Evolutionary conservation across 2,329 filamentous ascomycete genomes (phyloP).

Genomic region (Fusarium fujikuroi): DNA sequence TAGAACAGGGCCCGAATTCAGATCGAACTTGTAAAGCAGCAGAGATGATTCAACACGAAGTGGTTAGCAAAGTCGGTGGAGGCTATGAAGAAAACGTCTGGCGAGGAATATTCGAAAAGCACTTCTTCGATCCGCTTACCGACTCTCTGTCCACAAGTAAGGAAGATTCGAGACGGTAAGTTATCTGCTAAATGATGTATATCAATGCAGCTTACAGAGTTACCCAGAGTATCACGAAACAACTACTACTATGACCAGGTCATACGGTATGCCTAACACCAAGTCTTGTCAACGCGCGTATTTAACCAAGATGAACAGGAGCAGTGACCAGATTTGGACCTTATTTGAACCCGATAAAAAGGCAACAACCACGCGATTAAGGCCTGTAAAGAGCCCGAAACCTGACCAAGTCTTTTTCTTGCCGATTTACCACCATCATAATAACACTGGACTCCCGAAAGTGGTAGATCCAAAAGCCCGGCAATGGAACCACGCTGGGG

Average conservation of each 20-base stretch:
- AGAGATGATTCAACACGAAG: background rate
- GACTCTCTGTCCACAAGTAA: background rate
- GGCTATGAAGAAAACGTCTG: slow-evolving; percentile 13
- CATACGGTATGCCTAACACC: background rate
- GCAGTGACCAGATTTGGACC: background rate
- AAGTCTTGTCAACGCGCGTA: accelerated
- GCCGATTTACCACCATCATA: slow-evolving; percentile 12
- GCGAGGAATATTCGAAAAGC: background rate
- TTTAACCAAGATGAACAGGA: background rate
- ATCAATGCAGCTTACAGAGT: background rate
- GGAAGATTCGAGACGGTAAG: background rate
- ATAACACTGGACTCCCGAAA: background rate
- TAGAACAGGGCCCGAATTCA: accelerated
- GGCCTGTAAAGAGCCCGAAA: background rate
- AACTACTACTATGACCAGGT: slow-evolving; percentile 35
- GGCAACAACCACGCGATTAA: background rate
- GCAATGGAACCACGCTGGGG: background rate
- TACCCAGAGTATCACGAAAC: slow-evolving; percentile 7
- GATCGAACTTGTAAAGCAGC: slow-evolving; percentile 2
- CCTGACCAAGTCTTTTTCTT: slow-evolving; percentile 30
- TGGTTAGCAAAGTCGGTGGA: background rate
- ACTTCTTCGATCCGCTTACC: slow-evolving; percentile 15
- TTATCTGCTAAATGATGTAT: accelerated
- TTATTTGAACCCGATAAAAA: background rate
- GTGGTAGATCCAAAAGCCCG: background rate